Conservation (phyloP, 345 rosid genomes). For the Melaleuca quinquenervia region DNA sequence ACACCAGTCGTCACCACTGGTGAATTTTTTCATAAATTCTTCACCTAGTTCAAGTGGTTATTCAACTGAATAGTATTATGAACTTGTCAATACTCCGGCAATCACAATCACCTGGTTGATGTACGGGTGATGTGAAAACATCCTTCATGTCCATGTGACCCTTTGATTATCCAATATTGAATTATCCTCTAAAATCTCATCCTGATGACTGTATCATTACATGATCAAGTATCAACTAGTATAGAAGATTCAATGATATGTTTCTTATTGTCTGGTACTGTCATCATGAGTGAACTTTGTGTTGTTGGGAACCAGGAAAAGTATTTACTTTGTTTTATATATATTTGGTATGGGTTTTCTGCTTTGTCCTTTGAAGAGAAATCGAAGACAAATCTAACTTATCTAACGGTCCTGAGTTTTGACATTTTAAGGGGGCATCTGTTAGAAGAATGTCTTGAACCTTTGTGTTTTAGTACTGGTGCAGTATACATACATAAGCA, state of each 20-base stretch:
- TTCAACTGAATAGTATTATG: neutral
- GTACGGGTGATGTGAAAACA: neutral
- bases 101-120: neutral
- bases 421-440: neutral
- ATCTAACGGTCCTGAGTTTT: neutral
- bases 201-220: neutral
- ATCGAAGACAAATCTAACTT: neutral
- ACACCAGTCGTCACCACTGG: conserved; percentile 70
- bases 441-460: neutral
- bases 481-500: neutral
- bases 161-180: neutral
- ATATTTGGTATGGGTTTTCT: neutral
- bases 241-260: neutral
- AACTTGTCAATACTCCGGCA: neutral
- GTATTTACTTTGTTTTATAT: neutral
- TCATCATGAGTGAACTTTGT: neutral
- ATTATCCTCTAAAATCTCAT: neutral
- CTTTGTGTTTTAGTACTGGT: neutral
- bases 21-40: conserved; percentile 1
- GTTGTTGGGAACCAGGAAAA: neutral
- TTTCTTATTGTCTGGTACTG: neutral
- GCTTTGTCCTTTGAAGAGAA: neutral
- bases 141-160: neutral
- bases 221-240: neutral
- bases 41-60: neutral